Percentiles rank a stretch among this genome's conserved stretches.
Conservation (phyloP, 108 stramenopile species). For the Cyclotella cryptica region DNA sequence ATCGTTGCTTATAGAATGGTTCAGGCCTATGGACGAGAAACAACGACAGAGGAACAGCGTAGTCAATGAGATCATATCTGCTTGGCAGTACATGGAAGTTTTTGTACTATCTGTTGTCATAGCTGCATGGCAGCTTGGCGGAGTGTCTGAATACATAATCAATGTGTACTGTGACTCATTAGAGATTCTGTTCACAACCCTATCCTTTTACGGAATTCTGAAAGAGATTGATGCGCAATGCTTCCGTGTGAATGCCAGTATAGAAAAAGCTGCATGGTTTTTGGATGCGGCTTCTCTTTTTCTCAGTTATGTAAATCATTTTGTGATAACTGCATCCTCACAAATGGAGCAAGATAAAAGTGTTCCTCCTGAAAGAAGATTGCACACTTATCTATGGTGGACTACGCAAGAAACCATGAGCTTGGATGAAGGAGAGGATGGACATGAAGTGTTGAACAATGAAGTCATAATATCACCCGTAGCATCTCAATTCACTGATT, state of each 20-base stretch:
- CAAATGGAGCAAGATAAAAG: slow-evolving; percentile 36
- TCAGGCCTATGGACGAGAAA: slow-evolving; percentile 48
- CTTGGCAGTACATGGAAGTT: slow-evolving; percentile 90
- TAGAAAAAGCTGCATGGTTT: slow-evolving; percentile 69
- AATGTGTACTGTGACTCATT: slow-evolving; percentile 72
- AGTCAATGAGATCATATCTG: slow-evolving; percentile 63
- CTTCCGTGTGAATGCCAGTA: slow-evolving; percentile 68
- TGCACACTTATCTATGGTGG: slow-evolving; percentile 43
- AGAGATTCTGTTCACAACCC: slow-evolving; percentile 54
- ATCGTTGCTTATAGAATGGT: slow-evolving; percentile 64
- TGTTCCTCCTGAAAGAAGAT: slow-evolving; percentile 21
- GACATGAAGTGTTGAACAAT: not conserved
- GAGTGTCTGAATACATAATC: slow-evolving; percentile 76
- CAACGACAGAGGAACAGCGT: slow-evolving; percentile 41
- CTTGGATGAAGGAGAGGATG: slow-evolving; percentile 18
- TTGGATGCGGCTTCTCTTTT: slow-evolving; percentile 50
- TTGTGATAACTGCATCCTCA: slow-evolving; percentile 35
- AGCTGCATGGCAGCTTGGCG: slow-evolving; percentile 80
- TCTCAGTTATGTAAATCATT: slow-evolving; percentile 37
- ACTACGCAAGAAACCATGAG: slow-evolving; percentile 13
- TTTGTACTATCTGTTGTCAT: slow-evolving; percentile 75
- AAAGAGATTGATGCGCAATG: slow-evolving; percentile 77
- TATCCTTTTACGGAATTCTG: slow-evolving; percentile 72
- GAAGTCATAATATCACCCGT: slow-evolving; percentile 22
- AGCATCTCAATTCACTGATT: slow-evolving; percentile 43